These are phyloP conservation scores for Fusarium graminum DNA, from an alignment of 2,329 filamentous ascomycete genomes.

Conservation along the genomic window DNA sequence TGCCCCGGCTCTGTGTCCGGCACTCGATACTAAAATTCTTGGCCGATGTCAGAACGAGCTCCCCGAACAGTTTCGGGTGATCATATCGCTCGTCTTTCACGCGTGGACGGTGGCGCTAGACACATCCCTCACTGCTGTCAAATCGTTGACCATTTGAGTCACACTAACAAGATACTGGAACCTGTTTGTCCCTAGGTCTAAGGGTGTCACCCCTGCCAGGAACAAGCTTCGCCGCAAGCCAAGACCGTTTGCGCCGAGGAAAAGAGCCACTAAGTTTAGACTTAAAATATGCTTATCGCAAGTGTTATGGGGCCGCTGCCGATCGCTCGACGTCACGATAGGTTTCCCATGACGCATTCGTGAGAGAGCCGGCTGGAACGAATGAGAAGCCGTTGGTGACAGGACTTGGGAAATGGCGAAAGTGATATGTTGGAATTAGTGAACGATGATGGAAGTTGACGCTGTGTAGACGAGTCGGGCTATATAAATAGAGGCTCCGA, in stretches of 20 bases:
- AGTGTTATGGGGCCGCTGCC: slow-evolving; percentile 14
- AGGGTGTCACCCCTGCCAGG: not conserved
- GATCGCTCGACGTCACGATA: slow-evolving; percentile 39
- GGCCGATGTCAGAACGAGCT: slow-evolving; percentile 20
- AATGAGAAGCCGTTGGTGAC: slow-evolving; percentile 18
- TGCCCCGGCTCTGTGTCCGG: slow-evolving; percentile 4
- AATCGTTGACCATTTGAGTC: not conserved
- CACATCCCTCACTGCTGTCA: slow-evolving; percentile 1
- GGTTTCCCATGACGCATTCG: slow-evolving; percentile 34
- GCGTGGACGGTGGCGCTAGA: not conserved
- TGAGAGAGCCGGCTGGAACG: not conserved
- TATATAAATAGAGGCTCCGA: slow-evolving; percentile 16
- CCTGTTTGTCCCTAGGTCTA: not conserved
- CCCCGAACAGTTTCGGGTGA: not conserved
- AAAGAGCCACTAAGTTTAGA: slow-evolving; percentile 23
- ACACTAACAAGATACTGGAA: not conserved
- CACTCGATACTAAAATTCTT: slow-evolving; percentile 11
- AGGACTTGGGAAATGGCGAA: not conserved
- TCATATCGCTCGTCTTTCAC: not conserved
- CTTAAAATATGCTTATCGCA: slow-evolving; percentile 42
- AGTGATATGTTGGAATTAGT: not conserved
- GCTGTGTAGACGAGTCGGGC: not conserved
- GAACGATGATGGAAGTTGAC: slow-evolving; percentile 19
- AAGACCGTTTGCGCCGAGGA: slow-evolving; percentile 1
- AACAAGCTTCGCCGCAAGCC: not conserved